Base-by-base conservation (phyloP, 2,329 filamentous ascomycete species). In the Albifimbria verrucaria region DNA sequence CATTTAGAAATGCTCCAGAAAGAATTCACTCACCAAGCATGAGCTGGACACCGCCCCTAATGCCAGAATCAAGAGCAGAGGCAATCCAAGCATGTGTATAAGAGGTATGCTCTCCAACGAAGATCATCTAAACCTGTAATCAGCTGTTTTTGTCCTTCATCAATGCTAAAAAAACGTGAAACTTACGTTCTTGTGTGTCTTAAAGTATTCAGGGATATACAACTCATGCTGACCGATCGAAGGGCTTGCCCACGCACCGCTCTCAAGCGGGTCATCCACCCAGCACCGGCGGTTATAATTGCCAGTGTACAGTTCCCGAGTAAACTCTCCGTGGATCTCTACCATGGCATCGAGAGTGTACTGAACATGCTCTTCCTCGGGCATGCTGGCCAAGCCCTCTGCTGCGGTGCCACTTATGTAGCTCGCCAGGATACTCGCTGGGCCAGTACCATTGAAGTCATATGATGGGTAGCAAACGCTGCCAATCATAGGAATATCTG, bases 1-100 rank as follows among this genome's bases (percentile, higher is more conserved):
- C 32, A 5, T 12, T 17, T 15, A 6, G 12, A n/a, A 5, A 39
- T 5, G 32, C 21, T 7, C 39, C 47, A 2, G 23, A 32, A 22
- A 22, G 23, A 45, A 46, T n/a, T 9, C 11, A 48, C 57, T 41
- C 50, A 60, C 58, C 80, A 18, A 88, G 70, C 65, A 89, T 68
- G 55, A 89, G 59, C 68, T 90, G 85, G 4, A 83, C 77, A 0
- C 83, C 82, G 0, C 86, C 84, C 2, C 87, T 74, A 2, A 89
- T 81, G 0, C 83, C 86, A 15, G 81, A 86, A 63, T 90, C 86
- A 4, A 90, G 70, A 1, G 87, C 86, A 3, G 79, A 82, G 26
- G 80, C 79, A 48, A 88, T 86, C 86, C 85, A 89, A 1, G 85
- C 86, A 62, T 90, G 87, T 0, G 87, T 90, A 63, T 86, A 88